Conservation (phyloP, 352 stramenopile genomes). For the Pythium aristosporum region DNA sequence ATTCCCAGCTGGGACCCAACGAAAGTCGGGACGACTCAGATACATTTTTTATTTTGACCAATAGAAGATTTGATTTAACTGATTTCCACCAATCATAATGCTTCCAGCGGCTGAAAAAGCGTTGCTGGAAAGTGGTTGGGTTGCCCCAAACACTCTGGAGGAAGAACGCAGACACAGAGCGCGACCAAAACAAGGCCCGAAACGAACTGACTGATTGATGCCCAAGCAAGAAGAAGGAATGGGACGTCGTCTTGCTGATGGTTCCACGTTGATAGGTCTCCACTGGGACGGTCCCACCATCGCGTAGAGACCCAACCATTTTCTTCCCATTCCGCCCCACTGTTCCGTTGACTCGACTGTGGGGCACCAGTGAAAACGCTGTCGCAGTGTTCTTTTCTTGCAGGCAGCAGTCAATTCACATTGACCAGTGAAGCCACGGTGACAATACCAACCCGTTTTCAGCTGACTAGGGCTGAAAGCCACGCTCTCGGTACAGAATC, state of each 20-base stretch:
- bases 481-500: neutral
- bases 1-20: slow-evolving; percentile 3
- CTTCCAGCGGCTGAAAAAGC: neutral
- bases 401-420: neutral
- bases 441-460: neutral
- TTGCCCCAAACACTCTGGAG: slow-evolving; percentile 6
- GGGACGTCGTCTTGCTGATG: neutral
- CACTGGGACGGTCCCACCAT: too few relatives aligned
- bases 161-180: slow-evolving; percentile 22
- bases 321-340: too few relatives aligned
- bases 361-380: too few relatives aligned
- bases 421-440: neutral
- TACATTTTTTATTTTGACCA: neutral
- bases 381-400: slow-evolving; percentile 2
- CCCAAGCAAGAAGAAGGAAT: neutral
- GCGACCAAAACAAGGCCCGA: neutral
- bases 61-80: neutral
- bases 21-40: neutral
- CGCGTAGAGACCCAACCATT: too few relatives aligned
- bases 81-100: slow-evolving; percentile 3
- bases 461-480: neutral
- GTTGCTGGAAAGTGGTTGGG: slow-evolving; percentile 1
- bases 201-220: neutral
- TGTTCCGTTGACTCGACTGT: too few relatives aligned
- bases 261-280: too few relatives aligned